Percentiles rank a stretch among this genome's conserved stretches.
Evolutionary conservation across 2,329 filamentous ascomycete species (phyloP).

Genomic region (Alternaria triticina): DNA sequence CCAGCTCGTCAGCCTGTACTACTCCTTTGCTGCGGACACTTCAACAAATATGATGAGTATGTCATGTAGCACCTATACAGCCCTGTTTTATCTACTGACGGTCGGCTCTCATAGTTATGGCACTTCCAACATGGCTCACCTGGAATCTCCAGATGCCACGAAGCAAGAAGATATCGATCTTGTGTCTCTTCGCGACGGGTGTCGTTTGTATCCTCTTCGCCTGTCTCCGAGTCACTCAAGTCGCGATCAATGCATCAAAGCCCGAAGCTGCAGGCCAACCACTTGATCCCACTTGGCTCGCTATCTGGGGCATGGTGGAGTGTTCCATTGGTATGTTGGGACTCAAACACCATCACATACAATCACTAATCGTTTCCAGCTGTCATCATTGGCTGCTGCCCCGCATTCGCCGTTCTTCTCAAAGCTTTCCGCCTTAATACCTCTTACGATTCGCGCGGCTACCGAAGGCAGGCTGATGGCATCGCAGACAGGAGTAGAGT

Average conservation of each 20-base stretch:
- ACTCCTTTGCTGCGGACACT: constrained; percentile 33
- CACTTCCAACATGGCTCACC: constrained; percentile 41
- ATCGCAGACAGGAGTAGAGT: not conserved
- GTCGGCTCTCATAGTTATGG: constrained; percentile 30
- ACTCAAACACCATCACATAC: not conserved
- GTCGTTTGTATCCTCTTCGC: constrained; percentile 20
- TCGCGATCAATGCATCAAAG: constrained; percentile 33
- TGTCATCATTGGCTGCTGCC: constrained; percentile 24
- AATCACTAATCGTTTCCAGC: constrained; percentile 7
- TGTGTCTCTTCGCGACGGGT: constrained; percentile 20
- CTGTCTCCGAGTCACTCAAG: constrained; percentile 33
- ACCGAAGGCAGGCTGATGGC: constrained; percentile 3
- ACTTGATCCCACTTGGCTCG: constrained; percentile 39
- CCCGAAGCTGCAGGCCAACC: constrained; percentile 20
- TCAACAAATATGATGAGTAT: constrained; percentile 40
- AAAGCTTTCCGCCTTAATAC: constrained; percentile 5
- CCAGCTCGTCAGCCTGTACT: constrained; percentile 29
- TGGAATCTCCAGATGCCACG: constrained; percentile 42
- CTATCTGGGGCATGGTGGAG: constrained; percentile 45
- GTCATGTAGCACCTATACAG: not conserved
- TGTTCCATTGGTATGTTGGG: constrained; percentile 31
- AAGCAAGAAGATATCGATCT: constrained; percentile 40
- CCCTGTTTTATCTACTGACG: not conserved
- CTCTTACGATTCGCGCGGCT: constrained; percentile 5
- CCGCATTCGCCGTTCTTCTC: constrained; percentile 18